phyloP scores from a whole-genome alignment of 306 rosid genomes.

The Malus sylvestris region DNA sequence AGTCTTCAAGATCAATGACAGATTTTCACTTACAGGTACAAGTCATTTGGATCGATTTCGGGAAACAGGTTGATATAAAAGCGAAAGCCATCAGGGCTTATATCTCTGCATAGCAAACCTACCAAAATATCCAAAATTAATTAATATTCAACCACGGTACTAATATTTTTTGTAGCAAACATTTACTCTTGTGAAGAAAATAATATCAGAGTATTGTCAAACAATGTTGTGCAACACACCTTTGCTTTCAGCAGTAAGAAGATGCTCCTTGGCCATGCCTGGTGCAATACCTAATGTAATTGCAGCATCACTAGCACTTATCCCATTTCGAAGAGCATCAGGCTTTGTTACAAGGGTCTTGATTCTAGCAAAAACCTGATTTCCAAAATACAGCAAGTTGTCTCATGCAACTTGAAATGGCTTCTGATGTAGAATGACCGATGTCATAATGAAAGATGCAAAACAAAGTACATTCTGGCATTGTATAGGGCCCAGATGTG shows the following conservation, averaged over 20 bases:
- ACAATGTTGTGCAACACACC: constrained; percentile 36
- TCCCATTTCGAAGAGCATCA: constrained; percentile 68
- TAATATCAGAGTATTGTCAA: background rate
- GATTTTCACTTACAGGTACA: constrained; percentile 59
- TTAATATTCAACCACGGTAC: background rate
- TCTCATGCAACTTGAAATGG: constrained; percentile 10
- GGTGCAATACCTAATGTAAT: constrained; percentile 87
- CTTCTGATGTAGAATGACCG: constrained; percentile 9
- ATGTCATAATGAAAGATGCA: background rate
- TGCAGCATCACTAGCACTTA: constrained; percentile 96
- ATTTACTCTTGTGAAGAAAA: background rate
- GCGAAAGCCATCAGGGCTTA: constrained; percentile 89
- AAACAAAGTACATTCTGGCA: background rate
- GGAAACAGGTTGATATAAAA: constrained; percentile 69
- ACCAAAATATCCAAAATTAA: constrained; percentile 27
- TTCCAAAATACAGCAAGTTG: constrained; percentile 12
- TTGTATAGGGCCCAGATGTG: background rate
- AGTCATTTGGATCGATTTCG: constrained; percentile 51
- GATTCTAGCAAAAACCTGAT: constrained; percentile 74
- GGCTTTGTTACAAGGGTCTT: constrained; percentile 62
- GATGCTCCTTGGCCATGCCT: constrained; percentile 98
- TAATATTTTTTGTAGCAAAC: background rate
- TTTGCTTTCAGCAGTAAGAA: constrained; percentile 83
- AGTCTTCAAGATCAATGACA: background rate
- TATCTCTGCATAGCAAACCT: constrained; percentile 91